These are phyloP conservation scores for Lomentospora prolificans DNA, from an alignment of 2,329 filamentous ascomycete genomes.

Conservation along the genomic window DNA sequence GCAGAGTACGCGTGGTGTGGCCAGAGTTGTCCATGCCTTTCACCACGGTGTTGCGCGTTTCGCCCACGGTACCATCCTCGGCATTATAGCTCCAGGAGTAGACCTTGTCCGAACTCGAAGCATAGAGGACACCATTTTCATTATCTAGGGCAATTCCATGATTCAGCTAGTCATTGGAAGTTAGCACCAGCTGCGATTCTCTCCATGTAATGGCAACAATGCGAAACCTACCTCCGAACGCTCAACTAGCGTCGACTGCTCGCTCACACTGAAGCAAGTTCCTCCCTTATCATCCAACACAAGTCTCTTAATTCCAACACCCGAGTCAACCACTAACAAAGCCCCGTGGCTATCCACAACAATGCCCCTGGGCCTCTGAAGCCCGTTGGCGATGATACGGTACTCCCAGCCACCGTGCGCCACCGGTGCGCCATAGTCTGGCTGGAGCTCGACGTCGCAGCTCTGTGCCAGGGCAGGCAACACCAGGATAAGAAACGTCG, in stretches of 20 bases:
- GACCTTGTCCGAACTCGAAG: conserved; percentile 41
- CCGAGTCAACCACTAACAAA: conserved; percentile 34
- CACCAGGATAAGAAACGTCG: neutral
- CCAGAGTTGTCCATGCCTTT: conserved; percentile 45
- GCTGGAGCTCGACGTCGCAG: neutral
- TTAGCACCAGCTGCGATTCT: no score
- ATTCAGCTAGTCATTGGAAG: conserved; percentile 27
- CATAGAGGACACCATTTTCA: conserved; percentile 37
- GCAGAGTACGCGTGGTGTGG: conserved; percentile 53
- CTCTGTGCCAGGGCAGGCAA: neutral
- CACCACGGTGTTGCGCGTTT: conserved; percentile 37
- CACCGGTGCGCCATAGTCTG: conserved; percentile 23
- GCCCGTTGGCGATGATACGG: conserved; percentile 29
- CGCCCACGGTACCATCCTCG: conserved; percentile 29
- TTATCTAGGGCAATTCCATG: conserved; percentile 37
- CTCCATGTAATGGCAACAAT: no score
- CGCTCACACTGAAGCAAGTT: conserved; percentile 27
- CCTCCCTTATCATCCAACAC: conserved; percentile 29
- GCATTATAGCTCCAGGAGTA: conserved; percentile 53
- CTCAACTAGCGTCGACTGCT: conserved; percentile 25
- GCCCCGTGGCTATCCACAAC: conserved; percentile 34
- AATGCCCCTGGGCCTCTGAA: conserved; percentile 33
- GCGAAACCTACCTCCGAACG: conserved; percentile 22
- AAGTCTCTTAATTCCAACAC: conserved; percentile 31
- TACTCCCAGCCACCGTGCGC: conserved; percentile 33